A percentile compares a stretch with the other conserved stretches of the same genome.
Evolutionary conservation across 805 yeast genomes (phyloP).

Genomic region (Candida boleticola): DNA sequence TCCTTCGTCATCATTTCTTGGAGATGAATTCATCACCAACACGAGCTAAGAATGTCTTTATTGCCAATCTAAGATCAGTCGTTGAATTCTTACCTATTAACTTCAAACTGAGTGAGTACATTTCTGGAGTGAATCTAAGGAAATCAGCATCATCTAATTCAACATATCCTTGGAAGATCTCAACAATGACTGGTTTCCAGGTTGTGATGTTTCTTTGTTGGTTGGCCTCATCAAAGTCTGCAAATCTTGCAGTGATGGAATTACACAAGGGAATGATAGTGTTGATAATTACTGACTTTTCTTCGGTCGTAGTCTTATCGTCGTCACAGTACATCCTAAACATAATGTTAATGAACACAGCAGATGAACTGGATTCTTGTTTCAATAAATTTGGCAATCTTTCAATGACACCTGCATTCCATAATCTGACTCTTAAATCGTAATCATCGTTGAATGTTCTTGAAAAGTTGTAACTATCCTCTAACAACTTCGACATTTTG

Average conservation of each 20-base stretch:
- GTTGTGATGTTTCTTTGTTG: constrained; percentile 76
- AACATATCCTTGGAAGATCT: constrained; percentile 77
- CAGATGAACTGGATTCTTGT: constrained; percentile 89
- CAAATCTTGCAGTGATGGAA: constrained; percentile 66
- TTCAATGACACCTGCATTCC: constrained; percentile 90
- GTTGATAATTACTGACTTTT: constrained; percentile 50
- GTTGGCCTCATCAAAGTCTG: constrained; percentile 71
- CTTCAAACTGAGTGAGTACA: constrained; percentile 58
- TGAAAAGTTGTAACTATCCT: constrained; percentile 76
- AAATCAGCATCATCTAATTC: constrained; percentile 77
- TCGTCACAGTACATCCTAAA: constrained; percentile 76
- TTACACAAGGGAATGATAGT: constrained; percentile 65
- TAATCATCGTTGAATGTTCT: constrained; percentile 85
- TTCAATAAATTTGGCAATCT: constrained; percentile 86
- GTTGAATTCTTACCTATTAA: constrained; percentile 62
- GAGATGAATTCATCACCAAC: constrained; percentile 43
- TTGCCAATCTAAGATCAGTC: constrained; percentile 58
- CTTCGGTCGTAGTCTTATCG: constrained; percentile 45
- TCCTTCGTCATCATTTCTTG: not conserved
- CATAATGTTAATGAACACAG: constrained; percentile 77
- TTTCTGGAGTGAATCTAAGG: constrained; percentile 50
- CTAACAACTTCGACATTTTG: constrained; percentile 57
- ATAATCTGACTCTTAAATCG: constrained; percentile 80
- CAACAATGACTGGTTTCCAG: constrained; percentile 92
- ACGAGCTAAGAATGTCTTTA: constrained; percentile 55